Evolutionary conservation across 2,329 filamentous ascomycete genomes (phyloP), one percentile per base, ranked within the genome.

Genomic region (Arthrobotrys iridis): DNA sequence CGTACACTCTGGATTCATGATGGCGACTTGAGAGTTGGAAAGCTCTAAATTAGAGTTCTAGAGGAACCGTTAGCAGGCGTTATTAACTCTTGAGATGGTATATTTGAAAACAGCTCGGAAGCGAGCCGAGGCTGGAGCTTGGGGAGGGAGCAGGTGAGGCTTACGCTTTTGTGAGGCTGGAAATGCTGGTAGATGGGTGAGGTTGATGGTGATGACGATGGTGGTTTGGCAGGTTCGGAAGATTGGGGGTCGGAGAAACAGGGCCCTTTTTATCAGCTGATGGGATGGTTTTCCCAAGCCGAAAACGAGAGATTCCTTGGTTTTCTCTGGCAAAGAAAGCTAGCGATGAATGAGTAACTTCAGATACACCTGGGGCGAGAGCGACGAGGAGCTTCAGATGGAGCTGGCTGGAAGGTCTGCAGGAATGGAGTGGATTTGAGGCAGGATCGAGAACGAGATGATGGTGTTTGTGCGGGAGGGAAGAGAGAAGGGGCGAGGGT

Each of bases 1-100:
- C 72, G 40, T 76, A 76, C 72, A 76, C 72, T 76, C 72, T 68
- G 72, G 72, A 70, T 76, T 76, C 72, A 76, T 76, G 24, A 30
- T 76, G 50, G 30, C 28, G 72, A 70, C 43, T 63, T 58, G 24
- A 67, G 55, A 67, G 64, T 46, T 67, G 37, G 62, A 66, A 74
- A 74, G 70, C 70, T 74, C 70, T 74, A 67, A 71, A 67, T 67
- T 74, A 74, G 40, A 74, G 62, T 74, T 67, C 62, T 46, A 57
- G 57, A 30, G 50, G 57, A 67, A 74, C 67, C 70, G 70, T 74
- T 62, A 74, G 70, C 45, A 45, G 41, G 41, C 20, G 46, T 52
- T 58, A 57, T 74, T 67, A 58, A 55, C 55, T 57, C 62, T 66
- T 74, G 62, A 67, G 70, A 58, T 62, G 40, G 30, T 67, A 67